A percentile compares a stretch with the other conserved stretches of the same genome.
phyloP scores from a whole-genome alignment of 2,329 filamentous ascomycete genomes.

The Mycosphaerelloides madeirae region DNA sequence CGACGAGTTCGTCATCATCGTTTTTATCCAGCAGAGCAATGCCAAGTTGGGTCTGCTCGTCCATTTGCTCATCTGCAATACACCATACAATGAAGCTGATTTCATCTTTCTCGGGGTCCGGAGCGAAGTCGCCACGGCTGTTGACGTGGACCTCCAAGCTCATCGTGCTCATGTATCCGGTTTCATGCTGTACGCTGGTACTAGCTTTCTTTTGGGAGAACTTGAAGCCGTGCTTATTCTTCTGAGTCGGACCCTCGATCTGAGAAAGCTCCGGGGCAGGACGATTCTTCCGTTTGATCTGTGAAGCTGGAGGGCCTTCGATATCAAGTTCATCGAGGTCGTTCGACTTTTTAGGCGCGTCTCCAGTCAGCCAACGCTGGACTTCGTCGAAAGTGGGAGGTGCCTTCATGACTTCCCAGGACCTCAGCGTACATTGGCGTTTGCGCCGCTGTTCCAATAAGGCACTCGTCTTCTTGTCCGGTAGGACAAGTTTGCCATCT shows the following conservation, averaged over 20 bases:
- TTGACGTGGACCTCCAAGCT: constrained; percentile 91
- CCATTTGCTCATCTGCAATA: constrained; percentile 58
- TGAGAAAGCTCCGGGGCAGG: constrained; percentile 60
- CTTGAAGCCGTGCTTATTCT: constrained; percentile 75
- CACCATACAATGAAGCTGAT: constrained; percentile 88
- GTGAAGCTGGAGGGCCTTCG: constrained; percentile 29
- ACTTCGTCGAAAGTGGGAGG: constrained; percentile 72
- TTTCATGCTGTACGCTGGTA: constrained; percentile 74
- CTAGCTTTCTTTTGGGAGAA: constrained; percentile 73
- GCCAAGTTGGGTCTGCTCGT: constrained; percentile 64
- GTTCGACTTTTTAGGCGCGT: constrained; percentile 14
- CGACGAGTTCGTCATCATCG: constrained; percentile 54
- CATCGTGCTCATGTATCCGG: constrained; percentile 95
- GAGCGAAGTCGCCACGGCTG: constrained; percentile 71
- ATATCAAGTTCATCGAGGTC: constrained; percentile 22
- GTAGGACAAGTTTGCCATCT: constrained; percentile 51
- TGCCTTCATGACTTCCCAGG: constrained; percentile 70
- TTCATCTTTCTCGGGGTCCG: constrained; percentile 87
- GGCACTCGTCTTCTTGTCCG: constrained; percentile 52
- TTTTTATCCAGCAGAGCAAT: constrained; percentile 59
- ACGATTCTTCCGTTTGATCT: constrained; percentile 32
- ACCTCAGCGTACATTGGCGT: constrained; percentile 56
- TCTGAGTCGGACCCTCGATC: constrained; percentile 83
- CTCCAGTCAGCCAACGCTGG: constrained; percentile 57
- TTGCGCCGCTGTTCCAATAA: constrained; percentile 50